These are phyloP conservation scores for Moelleriella libera DNA, from an alignment of 2,329 filamentous ascomycete species.

Conservation along the genomic window DNA sequence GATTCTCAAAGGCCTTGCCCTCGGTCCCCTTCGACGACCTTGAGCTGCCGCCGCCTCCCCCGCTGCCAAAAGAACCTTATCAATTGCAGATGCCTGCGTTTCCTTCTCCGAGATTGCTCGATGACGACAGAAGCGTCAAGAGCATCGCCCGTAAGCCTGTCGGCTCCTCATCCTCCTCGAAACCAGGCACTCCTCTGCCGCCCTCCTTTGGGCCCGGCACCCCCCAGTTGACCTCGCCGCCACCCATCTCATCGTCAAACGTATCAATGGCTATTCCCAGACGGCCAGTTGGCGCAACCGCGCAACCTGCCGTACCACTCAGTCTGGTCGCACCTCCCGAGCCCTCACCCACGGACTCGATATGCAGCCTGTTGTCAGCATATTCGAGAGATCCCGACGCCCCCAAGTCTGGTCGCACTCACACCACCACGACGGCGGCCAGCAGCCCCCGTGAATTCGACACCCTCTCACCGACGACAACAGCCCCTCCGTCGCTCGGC, in stretches of 20 bases:
- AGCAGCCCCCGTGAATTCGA: conserved; percentile 1
- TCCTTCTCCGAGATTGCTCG: conserved; percentile 8
- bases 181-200: not conserved
- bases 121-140: conserved; percentile 5
- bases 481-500: not conserved
- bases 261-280: conserved; percentile 19
- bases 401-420: conserved; percentile 3
- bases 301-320: conserved; percentile 2
- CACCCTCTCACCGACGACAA: not conserved
- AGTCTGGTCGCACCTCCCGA: conserved; percentile 8
- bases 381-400: conserved; percentile 35
- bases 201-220: not conserved
- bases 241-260: conserved; percentile 5
- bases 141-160: conserved; percentile 9
- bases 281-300: conserved; percentile 15
- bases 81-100: conserved; percentile 9
- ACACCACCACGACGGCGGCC: conserved; percentile 3
- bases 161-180: conserved; percentile 3
- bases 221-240: conserved; percentile 5
- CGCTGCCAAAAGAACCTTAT: conserved; percentile 10
- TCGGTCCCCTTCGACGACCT: conserved; percentile 23
- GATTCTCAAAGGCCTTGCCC: conserved; percentile 45
- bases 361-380: conserved; percentile 41
- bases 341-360: conserved; percentile 30
- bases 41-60: conserved; percentile 7